Percentiles rank a stretch among this genome's conserved stretches.
Conservation (phyloP, 306 rosid genomes). For the Corylus americana region DNA sequence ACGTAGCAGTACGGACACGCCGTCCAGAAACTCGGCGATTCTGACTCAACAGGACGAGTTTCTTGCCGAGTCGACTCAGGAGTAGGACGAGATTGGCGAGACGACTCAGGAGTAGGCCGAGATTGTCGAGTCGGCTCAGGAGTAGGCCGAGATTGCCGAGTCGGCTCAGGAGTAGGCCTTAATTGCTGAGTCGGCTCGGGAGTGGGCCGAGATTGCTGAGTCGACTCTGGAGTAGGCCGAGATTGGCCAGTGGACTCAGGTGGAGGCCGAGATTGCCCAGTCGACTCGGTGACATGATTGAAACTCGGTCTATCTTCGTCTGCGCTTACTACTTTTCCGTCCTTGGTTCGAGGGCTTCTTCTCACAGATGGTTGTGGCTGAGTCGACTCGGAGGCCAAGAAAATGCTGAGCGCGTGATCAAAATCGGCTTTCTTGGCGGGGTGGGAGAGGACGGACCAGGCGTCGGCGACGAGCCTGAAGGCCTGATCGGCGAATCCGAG, state of each 20-base stretch:
- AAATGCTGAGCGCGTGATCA: constrained; percentile 53
- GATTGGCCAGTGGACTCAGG: constrained; percentile 15
- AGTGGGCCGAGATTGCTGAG: too few species aligned
- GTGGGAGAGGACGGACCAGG: constrained; percentile 75
- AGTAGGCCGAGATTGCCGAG: background rate
- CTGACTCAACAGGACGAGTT: constrained; percentile 14
- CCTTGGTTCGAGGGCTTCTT: constrained; percentile 40
- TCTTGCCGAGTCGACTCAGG: background rate
- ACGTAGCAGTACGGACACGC: constrained; percentile 89
- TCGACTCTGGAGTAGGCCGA: too few species aligned
- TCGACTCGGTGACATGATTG: constrained; percentile 40
- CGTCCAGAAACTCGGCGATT: constrained; percentile 70
- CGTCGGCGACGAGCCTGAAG: constrained; percentile 68
- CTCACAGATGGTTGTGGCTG: constrained; percentile 23
- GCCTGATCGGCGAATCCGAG: constrained; percentile 65
- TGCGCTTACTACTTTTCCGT: constrained; percentile 9
- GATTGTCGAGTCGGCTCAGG: background rate
- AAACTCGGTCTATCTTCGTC: constrained; percentile 47
- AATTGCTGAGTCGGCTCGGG: background rate
- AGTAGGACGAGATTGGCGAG: background rate
- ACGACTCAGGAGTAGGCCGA: constrained; percentile 4
- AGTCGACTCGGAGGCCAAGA: constrained; percentile 38
- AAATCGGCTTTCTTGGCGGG: constrained; percentile 55
- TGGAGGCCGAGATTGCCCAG: constrained; percentile 24
- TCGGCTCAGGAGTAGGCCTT: constrained; percentile 3